Conservation (phyloP, 2,329 filamentous ascomycete genomes). For the Boeremia lycopersici region DNA sequence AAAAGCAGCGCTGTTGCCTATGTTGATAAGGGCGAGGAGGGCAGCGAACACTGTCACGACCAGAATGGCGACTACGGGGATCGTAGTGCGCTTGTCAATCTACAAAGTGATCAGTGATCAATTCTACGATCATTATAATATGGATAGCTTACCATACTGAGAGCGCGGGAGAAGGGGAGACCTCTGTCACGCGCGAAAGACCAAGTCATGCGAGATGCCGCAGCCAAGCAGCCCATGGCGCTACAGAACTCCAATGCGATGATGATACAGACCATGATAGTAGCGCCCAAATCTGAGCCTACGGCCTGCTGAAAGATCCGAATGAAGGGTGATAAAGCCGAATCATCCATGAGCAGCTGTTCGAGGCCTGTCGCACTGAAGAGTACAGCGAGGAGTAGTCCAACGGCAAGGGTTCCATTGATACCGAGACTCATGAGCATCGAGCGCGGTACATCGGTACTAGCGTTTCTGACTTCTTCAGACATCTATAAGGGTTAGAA, state of each 20-base stretch:
- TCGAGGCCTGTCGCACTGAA: conserved; percentile 47
- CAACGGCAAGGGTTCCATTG: conserved; percentile 50
- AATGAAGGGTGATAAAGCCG: conserved; percentile 53
- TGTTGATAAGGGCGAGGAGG: conserved; percentile 59
- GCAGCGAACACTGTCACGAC: conserved; percentile 52
- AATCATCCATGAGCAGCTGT: conserved; percentile 23
- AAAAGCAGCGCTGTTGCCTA: conserved; percentile 53
- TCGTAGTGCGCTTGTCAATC: conserved; percentile 44
- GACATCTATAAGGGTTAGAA: conserved; percentile 38
- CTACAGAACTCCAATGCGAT: conserved; percentile 50
- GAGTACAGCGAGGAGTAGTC: conserved; percentile 50
- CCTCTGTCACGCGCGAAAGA: conserved; percentile 53
- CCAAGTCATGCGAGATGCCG: conserved; percentile 52
- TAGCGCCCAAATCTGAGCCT: conserved; percentile 49
- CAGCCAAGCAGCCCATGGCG: conserved; percentile 49
- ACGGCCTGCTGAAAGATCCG: conserved; percentile 53
- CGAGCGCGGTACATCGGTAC: conserved; percentile 47
- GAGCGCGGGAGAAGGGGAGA: conserved; percentile 45
- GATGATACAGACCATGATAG: conserved; percentile 55
- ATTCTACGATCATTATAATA: background rate
- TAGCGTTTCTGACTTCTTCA: conserved; percentile 48
- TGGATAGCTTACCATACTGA: conserved; percentile 34
- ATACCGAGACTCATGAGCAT: conserved; percentile 52
- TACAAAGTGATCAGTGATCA: conserved; percentile 19
- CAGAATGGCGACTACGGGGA: conserved; percentile 56